Evolutionary conservation across 1,139 yeast species (phyloP), one percentile per base, ranked within the genome.

Genomic region (Lipomyces yarrowii): DNA sequence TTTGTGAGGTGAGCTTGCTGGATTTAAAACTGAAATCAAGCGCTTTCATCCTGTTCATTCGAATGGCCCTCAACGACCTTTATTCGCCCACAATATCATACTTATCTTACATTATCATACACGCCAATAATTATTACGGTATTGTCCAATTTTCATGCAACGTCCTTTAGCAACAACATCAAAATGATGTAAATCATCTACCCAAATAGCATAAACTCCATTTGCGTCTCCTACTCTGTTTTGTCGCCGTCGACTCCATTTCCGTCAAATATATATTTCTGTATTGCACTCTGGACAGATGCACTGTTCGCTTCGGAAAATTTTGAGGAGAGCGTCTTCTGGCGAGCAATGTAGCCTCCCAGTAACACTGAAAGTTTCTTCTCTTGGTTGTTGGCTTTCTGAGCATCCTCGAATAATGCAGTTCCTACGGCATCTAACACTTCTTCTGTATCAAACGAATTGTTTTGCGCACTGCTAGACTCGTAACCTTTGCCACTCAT

Each of bases 311-410:
- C 69, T 46, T 65, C 73, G 0, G 73, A 56, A 10, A 76, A 73
- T 42, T 79, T 75, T 5, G 74, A 71, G 13, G 72, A 54, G 5
- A 83, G 68, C 2, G 71, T 64, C 2, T 74, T 73, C 57, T 76
- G 79, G 42, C 79, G 75, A 18, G 76, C 77, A 30, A 72, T 61
- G 64, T 81, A 81, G 0, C 83, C 84, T 6, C 76, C 78, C 26
- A 79, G 73, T 46, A 77, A 72, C 8, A 73, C 55, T 0, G 71
- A 67, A 42, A 82, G 71, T 57, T 76, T 75, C 55, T 76, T 74
- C 62, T 83, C 84, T 7, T 78, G 70, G 39, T 75, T 76, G 64
- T 77, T 77, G 5, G 81, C 73, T 26, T 71, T 71, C 35, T 73
- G 71, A 0, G 81, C 77, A 0, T 75, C 65, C 1, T 65, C 61